Base-by-base conservation (phyloP, 306 rosid species). In the Dalbergia cultrata region DNA sequence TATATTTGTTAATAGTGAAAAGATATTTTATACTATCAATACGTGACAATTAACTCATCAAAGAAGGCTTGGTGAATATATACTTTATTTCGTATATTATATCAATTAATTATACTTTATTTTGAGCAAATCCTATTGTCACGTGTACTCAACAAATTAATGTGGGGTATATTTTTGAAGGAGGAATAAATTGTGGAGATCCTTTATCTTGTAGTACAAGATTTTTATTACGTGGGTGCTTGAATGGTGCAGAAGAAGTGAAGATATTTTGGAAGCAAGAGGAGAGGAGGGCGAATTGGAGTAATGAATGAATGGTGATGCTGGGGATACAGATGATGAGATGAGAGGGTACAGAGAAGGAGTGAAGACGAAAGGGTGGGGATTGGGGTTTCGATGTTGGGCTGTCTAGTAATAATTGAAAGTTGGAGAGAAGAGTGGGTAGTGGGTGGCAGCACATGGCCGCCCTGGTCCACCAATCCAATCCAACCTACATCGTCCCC, bases 391-490 rank as follows among this genome's bases (percentile, higher is more conserved):
- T 14, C 13, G 53, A 59, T 70, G 82, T 82, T 59, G 77, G 6
- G 22, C 62, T 70, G 81, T 68, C 59, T 6, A 14, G 2, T 37
- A 67, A 81, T 82, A 69, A 82, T 82, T 82, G 81, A 4, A 57
- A 44, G 43, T 18, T 2, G 14, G 14, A 49, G 7, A 10, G 57
- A 50, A 19, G 14, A 47, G 53, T 37, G 66, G 71, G 60, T 5
- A n/a, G 67, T 66, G 72, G 26, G 69, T 43, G 41, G 22, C 74
- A 43, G 18, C 86, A 77, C 82, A 77, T 83, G 82, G 45, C 79
- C 82, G 17, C 22, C 13, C 47, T 33, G 70, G 26, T 77, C 79
- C 82, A 77, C 82, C 79, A 77, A 82, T 53, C 31, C 14, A 50
- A 63, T 12, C 50, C 50, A 37, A 26, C 31, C 31, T 3, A 26